phyloP scores from a whole-genome alignment of 83 land plant genomes.

The Isoetes engelmannii region DNA sequence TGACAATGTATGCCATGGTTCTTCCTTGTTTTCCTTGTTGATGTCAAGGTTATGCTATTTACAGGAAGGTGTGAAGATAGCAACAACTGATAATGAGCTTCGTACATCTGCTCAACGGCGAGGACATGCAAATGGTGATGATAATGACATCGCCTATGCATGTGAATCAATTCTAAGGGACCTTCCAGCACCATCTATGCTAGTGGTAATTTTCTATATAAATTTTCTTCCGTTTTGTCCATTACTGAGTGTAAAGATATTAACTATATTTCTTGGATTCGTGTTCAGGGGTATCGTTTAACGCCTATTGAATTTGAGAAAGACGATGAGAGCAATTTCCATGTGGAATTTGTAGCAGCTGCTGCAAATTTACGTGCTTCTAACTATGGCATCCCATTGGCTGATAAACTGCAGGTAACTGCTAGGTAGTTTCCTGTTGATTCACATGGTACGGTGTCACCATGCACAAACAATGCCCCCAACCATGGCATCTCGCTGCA shows the following conservation, averaged over 20 bases:
- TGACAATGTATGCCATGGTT: background rate
- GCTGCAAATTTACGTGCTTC: conserved; percentile 44
- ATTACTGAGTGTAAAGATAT: background rate
- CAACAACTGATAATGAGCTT: conserved; percentile 38
- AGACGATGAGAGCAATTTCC: conserved; percentile 46
- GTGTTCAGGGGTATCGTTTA: conserved; percentile 44
- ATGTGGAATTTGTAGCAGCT: conserved; percentile 43
- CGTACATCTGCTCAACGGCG: conserved; percentile 31
- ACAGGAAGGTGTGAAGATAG: conserved; percentile 54
- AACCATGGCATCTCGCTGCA: no score
- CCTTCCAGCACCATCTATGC: conserved; percentile 47
- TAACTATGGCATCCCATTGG: conserved; percentile 43
- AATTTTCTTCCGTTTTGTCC: background rate
- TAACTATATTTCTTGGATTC: background rate
- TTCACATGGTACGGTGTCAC: no score
- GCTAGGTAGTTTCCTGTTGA: no score
- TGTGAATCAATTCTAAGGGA: conserved; percentile 39
- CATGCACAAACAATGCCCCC: no score
- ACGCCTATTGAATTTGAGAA: conserved; percentile 46
- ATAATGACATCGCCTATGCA: conserved; percentile 32
- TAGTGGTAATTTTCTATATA: conserved; percentile 33
- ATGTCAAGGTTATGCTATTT: background rate
- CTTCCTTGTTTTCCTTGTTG: background rate
- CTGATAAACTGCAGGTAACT: conserved; percentile 39
- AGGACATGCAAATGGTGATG: conserved; percentile 17